Base-by-base conservation (phyloP, 1,284 basidiomycete species). In the Porodaedalea pini region DNA sequence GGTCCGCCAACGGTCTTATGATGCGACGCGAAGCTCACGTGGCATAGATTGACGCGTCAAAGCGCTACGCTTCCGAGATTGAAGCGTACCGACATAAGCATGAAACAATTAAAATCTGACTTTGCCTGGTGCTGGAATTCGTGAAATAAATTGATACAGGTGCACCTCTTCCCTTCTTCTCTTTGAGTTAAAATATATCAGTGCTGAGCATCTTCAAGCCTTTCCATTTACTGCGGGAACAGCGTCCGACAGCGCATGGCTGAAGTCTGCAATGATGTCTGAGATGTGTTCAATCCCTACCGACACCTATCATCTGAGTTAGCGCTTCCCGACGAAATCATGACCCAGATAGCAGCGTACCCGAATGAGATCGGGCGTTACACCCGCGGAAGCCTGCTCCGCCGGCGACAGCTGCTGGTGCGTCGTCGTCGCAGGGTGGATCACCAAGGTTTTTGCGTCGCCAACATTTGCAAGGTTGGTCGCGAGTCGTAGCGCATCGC, bases 241-340 rank as follows among this genome's bases (percentile, higher is more conserved):
- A 15, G 50, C 56, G 37, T 37, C 40, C 25, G 45, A 27, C 19
- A 83, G 72, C 3, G 85, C 85, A 59, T 80, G 78, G 61, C 86
- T 83, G 68, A 94, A 92, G 71, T 94, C 92, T 10, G 88, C 89
- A 64, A 92, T 87, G 68, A 93, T 93, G 67, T 93, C 90, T 39
- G 78, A 78, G 66, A 93, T 92, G 64, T 85, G 85, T 72, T 95
- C 93, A 62, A 91, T 91, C n/a, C 92, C 92, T 44, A 87, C 85
- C 2, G 81, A 78, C 5, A 82, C 78, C 80, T 82, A 62, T 51
- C 41, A 29, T 40, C 23, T 4, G 51, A 5, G 37, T 61, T 4
- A 59, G 54, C 31, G 27, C 8, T 11, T 41, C 19, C 31, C 32
- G n/a, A 6, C 51, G 40, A 32, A 13, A 45, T 6, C 6, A 34